phyloP scores from a whole-genome alignment of 495 filamentous ascomycete genomes.

The Podospora bellae-mahoneyi region DNA sequence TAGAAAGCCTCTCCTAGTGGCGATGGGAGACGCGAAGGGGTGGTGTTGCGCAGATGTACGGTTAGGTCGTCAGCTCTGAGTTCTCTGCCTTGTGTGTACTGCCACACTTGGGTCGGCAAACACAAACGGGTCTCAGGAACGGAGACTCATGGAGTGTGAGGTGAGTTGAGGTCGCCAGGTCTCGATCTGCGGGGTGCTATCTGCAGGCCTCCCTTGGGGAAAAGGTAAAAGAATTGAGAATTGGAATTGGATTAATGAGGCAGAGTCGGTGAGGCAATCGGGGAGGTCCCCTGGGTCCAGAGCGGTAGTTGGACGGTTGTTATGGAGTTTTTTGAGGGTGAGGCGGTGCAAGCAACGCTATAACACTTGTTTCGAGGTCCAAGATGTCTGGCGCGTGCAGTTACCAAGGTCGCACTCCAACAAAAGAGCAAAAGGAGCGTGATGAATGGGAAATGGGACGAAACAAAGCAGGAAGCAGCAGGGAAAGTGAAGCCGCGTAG shows the following conservation, averaged over 20 bases:
- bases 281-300: background rate
- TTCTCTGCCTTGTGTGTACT: slow-evolving; percentile 18
- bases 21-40: slow-evolving; percentile 10
- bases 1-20: slow-evolving; percentile 13
- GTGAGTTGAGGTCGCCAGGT: slow-evolving; percentile 12
- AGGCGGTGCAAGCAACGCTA: background rate
- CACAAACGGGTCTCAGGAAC: slow-evolving; percentile 1
- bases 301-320: background rate
- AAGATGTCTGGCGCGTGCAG: background rate
- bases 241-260: background rate
- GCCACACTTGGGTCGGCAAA: slow-evolving; percentile 16
- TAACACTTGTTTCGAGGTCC: background rate
- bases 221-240: background rate
- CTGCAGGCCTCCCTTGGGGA: background rate
- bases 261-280: background rate
- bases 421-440: background rate
- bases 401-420: background rate
- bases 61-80: background rate
- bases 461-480: background rate
- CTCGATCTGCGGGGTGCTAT: background rate
- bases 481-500: slow-evolving; percentile 2
- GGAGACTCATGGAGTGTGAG: slow-evolving; percentile 4
- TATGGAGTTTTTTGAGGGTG: background rate
- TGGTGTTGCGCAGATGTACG: background rate
- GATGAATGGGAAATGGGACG: background rate